These are phyloP conservation scores for Tylopilus vinaceipallidus DNA, from an alignment of 768 basidiomycete genomes.

Conservation along the genomic window DNA sequence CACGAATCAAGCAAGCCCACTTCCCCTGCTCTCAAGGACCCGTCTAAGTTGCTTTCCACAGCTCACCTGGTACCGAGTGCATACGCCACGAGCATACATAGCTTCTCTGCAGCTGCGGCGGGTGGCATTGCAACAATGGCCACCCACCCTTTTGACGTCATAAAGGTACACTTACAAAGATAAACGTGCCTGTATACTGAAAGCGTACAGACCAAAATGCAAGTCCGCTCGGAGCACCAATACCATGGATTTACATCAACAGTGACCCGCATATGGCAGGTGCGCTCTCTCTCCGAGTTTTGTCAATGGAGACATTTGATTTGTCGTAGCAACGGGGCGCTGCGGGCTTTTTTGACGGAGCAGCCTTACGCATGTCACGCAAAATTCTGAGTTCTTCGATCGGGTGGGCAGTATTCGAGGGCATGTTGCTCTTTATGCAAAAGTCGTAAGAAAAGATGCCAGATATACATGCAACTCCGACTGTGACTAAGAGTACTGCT, in stretches of 20 bases:
- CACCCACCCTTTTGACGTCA: constrained; percentile 92
- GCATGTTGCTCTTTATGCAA: constrained; percentile 60
- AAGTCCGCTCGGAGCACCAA: constrained; percentile 75
- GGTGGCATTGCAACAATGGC: constrained; percentile 80
- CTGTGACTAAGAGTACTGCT: constrained; percentile 62
- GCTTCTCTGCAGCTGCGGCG: constrained; percentile 71
- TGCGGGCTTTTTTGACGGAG: constrained; percentile 82
- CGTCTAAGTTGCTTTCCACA: constrained; percentile 22
- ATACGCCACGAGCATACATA: constrained; percentile 54
- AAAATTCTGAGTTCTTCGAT: constrained; percentile 90
- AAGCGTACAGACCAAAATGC: constrained; percentile 76
- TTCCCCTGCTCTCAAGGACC: not conserved
- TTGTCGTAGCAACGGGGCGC: constrained; percentile 70
- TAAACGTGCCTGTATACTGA: not conserved
- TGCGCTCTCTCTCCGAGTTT: constrained; percentile 32
- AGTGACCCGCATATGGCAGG: constrained; percentile 63
- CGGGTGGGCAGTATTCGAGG: constrained; percentile 91
- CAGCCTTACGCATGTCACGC: constrained; percentile 75
- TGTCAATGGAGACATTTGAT: not conserved
- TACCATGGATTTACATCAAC: constrained; percentile 75
- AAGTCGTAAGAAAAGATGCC: constrained; percentile 13
- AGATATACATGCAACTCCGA: not conserved
- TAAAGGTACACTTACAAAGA: constrained; percentile 61
- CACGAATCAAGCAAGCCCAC: constrained; percentile 55
- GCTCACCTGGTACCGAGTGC: constrained; percentile 41